phyloP scores from a whole-genome alignment of 1,139 yeast genomes.

The Suhomyces guaymorum region DNA sequence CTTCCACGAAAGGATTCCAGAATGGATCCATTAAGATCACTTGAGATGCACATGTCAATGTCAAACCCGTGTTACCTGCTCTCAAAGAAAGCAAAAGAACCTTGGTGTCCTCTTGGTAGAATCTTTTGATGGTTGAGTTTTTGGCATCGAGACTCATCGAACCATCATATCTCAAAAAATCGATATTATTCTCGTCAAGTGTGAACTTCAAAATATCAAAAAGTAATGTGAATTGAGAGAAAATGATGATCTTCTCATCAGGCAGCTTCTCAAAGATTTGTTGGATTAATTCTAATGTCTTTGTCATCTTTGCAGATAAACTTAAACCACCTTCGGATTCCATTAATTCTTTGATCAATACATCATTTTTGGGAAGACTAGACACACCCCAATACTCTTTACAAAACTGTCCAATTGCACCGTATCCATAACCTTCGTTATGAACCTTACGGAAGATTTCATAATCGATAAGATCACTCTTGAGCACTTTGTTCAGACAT shows the following conservation, averaged over 20 bases:
- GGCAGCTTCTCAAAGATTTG: conserved; percentile 43
- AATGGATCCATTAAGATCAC: conserved; percentile 90
- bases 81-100: conserved; percentile 74
- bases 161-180: conserved; percentile 75
- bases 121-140: conserved; percentile 59
- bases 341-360: conserved; percentile 30
- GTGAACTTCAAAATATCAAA: conserved; percentile 69
- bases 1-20: conserved; percentile 97
- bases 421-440: conserved; percentile 23
- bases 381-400: conserved; percentile 9
- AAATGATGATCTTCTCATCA: conserved; percentile 69
- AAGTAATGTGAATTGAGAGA: conserved; percentile 81
- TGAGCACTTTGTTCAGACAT: conserved; percentile 45
- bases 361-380: conserved; percentile 16
- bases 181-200: conserved; percentile 48
- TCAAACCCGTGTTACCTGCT: conserved; percentile 92
- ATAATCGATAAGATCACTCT: conserved; percentile 49
- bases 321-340: conserved; percentile 35
- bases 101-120: conserved; percentile 55
- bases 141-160: conserved; percentile 69
- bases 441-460: conserved; percentile 51
- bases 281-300: conserved; percentile 47
- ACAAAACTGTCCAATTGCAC: conserved; percentile 14
- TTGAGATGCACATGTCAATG: conserved; percentile 90
- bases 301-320: conserved; percentile 57